phyloP scores from a whole-genome alignment of 2,329 filamentous ascomycete species.

The Diaporthe sp. region DNA sequence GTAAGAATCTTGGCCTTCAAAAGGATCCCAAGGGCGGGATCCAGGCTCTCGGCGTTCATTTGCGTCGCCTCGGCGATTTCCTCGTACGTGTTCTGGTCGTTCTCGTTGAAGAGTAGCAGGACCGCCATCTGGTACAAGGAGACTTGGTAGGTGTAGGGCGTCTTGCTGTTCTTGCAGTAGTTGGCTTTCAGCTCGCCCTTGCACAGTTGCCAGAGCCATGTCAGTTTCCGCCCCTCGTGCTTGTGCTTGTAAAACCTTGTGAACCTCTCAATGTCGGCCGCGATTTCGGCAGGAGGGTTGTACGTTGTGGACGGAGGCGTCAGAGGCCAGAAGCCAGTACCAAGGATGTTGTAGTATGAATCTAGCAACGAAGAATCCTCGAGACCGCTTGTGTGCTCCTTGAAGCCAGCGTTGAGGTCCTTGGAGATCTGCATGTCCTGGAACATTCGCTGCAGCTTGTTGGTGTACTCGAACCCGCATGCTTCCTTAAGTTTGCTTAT shows the following conservation, averaged over 20 bases:
- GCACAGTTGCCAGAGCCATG: conserved; percentile 98
- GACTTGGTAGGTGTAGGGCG: conserved; percentile 96
- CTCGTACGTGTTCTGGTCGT: conserved; percentile 86
- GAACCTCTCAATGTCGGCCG: conserved; percentile 91
- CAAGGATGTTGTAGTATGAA: conserved; percentile 91
- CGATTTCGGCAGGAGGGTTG: conserved; percentile 86
- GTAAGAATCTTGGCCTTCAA: conserved; percentile 93
- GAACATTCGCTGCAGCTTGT: conserved; percentile 99
- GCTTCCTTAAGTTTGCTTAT: conserved; percentile 99
- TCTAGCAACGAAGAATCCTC: conserved; percentile 82
- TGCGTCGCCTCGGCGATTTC: conserved; percentile 88
- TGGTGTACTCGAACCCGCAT: conserved; percentile 98
- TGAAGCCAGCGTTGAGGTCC: conserved; percentile 92
- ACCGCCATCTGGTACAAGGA: conserved; percentile 99
- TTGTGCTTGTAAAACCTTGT: conserved; percentile 94
- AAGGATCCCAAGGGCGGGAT: conserved; percentile 87
- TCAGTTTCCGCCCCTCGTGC: conserved; percentile 95
- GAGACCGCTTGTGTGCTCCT: conserved; percentile 77
- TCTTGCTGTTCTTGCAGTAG: conserved; percentile 90
- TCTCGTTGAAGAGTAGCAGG: conserved; percentile 93
- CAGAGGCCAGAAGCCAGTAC: conserved; percentile 97
- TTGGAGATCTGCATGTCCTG: conserved; percentile 99
- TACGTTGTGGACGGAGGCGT: conserved; percentile 90
- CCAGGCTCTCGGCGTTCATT: conserved; percentile 84
- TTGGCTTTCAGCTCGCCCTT: conserved; percentile 97